Evolutionary conservation across 805 yeast species (phyloP), one percentile per base, ranked within the genome.

Genomic region (Debaryomyces hansenii): DNA sequence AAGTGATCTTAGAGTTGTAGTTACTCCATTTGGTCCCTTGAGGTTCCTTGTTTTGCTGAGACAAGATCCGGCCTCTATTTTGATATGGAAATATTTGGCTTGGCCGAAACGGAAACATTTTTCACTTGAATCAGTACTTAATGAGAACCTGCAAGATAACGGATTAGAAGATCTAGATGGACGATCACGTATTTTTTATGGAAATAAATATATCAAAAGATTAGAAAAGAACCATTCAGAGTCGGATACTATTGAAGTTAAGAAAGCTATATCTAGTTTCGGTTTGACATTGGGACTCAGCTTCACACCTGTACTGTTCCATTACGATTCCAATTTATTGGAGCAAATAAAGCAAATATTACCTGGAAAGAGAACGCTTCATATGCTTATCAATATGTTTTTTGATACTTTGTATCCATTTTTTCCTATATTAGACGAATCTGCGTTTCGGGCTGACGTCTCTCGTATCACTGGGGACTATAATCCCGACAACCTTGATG

Each of bases 191-290:
- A 28, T 35, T 1, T 20, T 21, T 16, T 46, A 39, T 24, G 50
- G 45, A 4, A 20, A 16, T 11, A 34, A 31, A 9, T 49, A 45
- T 38, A 40, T 47, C 7, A 46, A 42, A n/a, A 32, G 36, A n/a
- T 15, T 43, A 20, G 35, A 28, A 2, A 37, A 43, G 20, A 3
- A 12, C 2, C 16, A 27, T 29, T 33, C 14, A 5, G 15, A 24
- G 3, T 10, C 28, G 5, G 46, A 43, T 18, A n/a, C 20, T n/a
- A 31, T 14, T 31, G 15, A 12, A 5, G 20, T 31, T 3, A 43
- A 37, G 21, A 18, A 27, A n/a, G 16, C 41, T 3, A 37, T 43
- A n/a, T 43, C 46, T 11, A 33, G 4, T 29, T 43, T 37, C 37
- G 46, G 46, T 4, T 10, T 27, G 35, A 37, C 37, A 16, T n/a